phyloP scores from a whole-genome alignment of 805 yeast species.

The Danielia oregonensis region DNA sequence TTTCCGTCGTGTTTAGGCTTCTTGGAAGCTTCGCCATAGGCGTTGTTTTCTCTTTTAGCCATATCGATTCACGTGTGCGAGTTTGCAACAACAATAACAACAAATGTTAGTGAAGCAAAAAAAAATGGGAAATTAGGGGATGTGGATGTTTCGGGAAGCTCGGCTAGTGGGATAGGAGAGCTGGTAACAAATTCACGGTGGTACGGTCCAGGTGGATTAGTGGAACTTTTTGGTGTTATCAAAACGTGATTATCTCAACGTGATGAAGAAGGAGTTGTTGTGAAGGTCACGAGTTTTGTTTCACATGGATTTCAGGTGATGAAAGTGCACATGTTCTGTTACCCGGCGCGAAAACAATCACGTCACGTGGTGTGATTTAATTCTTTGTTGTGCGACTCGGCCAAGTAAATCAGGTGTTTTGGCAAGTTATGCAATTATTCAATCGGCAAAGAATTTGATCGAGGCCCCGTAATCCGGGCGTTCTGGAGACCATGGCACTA shows the following conservation, averaged over 20 bases:
- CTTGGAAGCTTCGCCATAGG: slow-evolving; percentile 14
- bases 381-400: no score
- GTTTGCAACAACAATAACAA: not conserved
- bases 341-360: slow-evolving; percentile 15
- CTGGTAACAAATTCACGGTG: slow-evolving; percentile 7
- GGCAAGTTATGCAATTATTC: no score
- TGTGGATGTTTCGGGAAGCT: not conserved
- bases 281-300: slow-evolving; percentile 22
- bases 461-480: no score
- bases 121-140: not conserved
- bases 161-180: slow-evolving; percentile 1
- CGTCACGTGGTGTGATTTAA: no score
- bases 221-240: no score
- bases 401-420: no score
- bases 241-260: slow-evolving; percentile 19
- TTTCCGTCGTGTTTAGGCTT: slow-evolving; percentile 12
- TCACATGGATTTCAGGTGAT: slow-evolving; percentile 33
- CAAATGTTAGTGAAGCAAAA: not conserved
- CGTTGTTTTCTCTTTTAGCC: slow-evolving; percentile 15
- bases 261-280: slow-evolving; percentile 14
- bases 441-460: no score
- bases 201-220: no score
- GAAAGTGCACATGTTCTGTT: slow-evolving; percentile 15
- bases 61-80: slow-evolving; percentile 6
- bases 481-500: no score